Evolutionary conservation across 257 asterid genomes (phyloP).

Genomic region (Salvia rosmarinus): DNA sequence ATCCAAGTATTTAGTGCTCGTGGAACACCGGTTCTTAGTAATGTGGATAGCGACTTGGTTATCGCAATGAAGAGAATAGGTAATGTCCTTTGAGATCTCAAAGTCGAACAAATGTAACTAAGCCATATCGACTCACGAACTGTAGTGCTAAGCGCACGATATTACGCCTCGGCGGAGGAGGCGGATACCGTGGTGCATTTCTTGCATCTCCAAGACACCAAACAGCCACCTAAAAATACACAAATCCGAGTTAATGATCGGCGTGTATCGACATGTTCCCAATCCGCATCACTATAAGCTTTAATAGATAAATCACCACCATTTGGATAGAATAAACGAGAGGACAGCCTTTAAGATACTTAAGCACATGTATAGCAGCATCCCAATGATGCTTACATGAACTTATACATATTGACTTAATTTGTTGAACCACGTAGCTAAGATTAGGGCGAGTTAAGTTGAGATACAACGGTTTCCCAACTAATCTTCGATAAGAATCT

Average conservation of each 20-base stretch:
- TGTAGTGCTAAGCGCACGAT: not conserved
- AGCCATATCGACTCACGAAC: not conserved
- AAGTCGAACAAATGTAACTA: not conserved
- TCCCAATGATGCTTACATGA: not conserved
- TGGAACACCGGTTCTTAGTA: too few relatives aligned
- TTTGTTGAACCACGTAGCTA: not conserved
- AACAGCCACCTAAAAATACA: not conserved
- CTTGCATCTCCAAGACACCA: not conserved
- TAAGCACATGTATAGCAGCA: not conserved
- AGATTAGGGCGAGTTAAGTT: not conserved
- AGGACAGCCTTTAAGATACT: not conserved
- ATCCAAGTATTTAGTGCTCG: too few relatives aligned
- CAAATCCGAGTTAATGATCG: not conserved
- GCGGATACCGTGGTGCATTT: not conserved
- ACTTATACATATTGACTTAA: not conserved
- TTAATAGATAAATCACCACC: not conserved
- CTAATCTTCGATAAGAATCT: not conserved
- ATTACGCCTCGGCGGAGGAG: not conserved
- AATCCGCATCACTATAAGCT: not conserved
- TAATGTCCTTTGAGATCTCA: too few relatives aligned
- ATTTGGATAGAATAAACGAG: not conserved
- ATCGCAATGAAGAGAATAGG: not conserved
- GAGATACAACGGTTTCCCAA: not conserved
- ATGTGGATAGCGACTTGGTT: not conserved
- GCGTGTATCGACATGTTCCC: not conserved